Evolutionary conservation across 2,329 filamentous ascomycete species (phyloP), one percentile per base, ranked within the genome.

Genomic region (Lachnellula willkommii): DNA sequence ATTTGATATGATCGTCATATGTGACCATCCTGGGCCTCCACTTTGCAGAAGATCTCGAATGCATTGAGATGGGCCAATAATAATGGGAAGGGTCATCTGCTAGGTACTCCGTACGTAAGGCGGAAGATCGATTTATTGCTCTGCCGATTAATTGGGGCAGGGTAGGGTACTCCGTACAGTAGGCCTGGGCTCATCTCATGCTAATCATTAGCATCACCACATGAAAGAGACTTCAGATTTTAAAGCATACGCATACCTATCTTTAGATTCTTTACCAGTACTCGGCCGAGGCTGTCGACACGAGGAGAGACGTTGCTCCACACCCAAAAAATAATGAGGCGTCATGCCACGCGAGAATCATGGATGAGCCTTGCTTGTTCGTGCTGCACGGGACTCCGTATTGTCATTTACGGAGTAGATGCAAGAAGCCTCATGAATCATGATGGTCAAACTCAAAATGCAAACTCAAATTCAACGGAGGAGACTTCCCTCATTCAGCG

Each of bases 311-410:
- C 26, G 45, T 26, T 47, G 43, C 32, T 55, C 28, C 48, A 26
- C 47, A 24, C 40, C 53, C 4, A 45, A 45, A 20, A 3, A 14
- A 24, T n/a, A n/a, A 22, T 45, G 42, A 45, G 42, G 42, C 42
- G 42, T 24, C 37, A 40, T 26, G 54, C 54, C 54, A 56, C 54
- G 54, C 50, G 54, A 46, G 39, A 43, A 45, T n/a, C 54, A 56
- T 56, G 54, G 54, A 56, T 56, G 28, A 37, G 50, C 54, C 54
- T 56, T 47, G 54, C 45, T 47, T 45, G 43, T 28, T 40, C n/a
- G 47, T 15, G 32, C 12, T 15, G 42, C 35, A 28, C 28, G 28
- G 22, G 28, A 28, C 28, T 28, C 28, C 9, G 7, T 28, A 28
- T 9, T 28, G 28, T 28, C 8, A 28, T 35, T 51, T 51, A 39